Conservation (phyloP, 2,329 filamentous ascomycete species). For the Cercospora brassicicola region DNA sequence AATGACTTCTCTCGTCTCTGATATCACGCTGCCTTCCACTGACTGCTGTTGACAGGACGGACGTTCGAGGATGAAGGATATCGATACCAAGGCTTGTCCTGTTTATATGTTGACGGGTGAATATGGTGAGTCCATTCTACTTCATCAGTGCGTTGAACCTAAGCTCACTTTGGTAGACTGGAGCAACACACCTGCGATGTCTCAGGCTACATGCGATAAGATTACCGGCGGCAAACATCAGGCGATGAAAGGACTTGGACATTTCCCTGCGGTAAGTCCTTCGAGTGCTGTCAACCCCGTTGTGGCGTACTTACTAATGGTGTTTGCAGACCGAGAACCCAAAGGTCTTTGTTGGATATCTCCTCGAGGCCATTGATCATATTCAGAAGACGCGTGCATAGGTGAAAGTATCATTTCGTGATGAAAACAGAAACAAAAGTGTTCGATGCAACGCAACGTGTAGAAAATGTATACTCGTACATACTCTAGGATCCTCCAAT, state of each 20-base stretch:
- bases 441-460: background rate
- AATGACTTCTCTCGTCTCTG: too few relatives aligned
- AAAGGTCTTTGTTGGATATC: constrained; percentile 37
- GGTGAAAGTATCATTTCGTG: background rate
- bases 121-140: constrained; percentile 33
- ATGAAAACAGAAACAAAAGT: background rate
- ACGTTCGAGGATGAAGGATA: constrained; percentile 42
- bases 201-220: constrained; percentile 50
- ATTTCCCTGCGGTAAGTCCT: constrained; percentile 45
- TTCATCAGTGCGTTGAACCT: background rate
- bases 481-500: background rate
- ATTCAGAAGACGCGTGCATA: constrained; percentile 31
- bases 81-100: constrained; percentile 52
- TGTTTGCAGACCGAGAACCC: constrained; percentile 41
- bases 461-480: background rate
- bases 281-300: background rate
- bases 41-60: constrained; percentile 39
- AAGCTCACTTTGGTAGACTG: constrained; percentile 36
- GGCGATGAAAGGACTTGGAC: constrained; percentile 49
- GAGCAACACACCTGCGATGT: constrained; percentile 51
- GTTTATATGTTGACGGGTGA: constrained; percentile 55
- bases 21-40: too few relatives aligned
- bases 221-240: constrained; percentile 49
- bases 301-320: background rate
- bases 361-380: constrained; percentile 39